A percentile compares a stretch with the other conserved stretches of the same genome.
Conservation (phyloP, 768 basidiomycete species). For the Russula lepida region DNA sequence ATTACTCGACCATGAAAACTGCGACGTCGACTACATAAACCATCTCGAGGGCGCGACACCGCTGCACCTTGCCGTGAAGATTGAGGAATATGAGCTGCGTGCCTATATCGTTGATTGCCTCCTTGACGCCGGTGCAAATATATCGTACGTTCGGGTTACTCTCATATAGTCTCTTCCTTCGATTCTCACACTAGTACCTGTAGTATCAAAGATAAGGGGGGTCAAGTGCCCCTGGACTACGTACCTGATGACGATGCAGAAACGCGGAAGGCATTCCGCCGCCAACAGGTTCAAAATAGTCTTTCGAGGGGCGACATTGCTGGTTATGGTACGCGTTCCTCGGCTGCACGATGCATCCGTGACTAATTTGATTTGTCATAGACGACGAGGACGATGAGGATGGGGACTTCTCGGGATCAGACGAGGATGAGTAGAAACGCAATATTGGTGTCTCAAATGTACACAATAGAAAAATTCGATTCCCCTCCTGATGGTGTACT, state of each 20-base stretch:
- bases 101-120: constrained; percentile 50
- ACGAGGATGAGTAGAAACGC: constrained; percentile 25
- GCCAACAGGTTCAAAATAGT: constrained; percentile 42
- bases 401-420: constrained; percentile 20
- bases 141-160: constrained; percentile 36
- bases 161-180: not conserved
- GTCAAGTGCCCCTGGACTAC: constrained; percentile 47
- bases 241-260: constrained; percentile 46
- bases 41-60: constrained; percentile 64
- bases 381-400: constrained; percentile 28
- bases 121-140: constrained; percentile 74
- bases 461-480: constrained; percentile 14
- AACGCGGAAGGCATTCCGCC: constrained; percentile 43
- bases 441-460: not conserved
- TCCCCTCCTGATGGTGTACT: constrained; percentile 5
- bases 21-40: constrained; percentile 78
- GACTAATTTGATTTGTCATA: not conserved
- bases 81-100: constrained; percentile 48
- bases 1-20: constrained; percentile 63
- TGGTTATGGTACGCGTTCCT: constrained; percentile 37
- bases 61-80: constrained; percentile 60
- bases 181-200: not conserved
- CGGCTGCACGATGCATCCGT: not conserved
- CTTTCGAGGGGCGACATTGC: constrained; percentile 58
- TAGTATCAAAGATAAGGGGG: constrained; percentile 69